Percentiles rank a stretch among this genome's conserved stretches.
These are phyloP conservation scores for Aspergillus uvarum DNA, from an alignment of 2,329 filamentous ascomycete genomes.

Conservation along the genomic window DNA sequence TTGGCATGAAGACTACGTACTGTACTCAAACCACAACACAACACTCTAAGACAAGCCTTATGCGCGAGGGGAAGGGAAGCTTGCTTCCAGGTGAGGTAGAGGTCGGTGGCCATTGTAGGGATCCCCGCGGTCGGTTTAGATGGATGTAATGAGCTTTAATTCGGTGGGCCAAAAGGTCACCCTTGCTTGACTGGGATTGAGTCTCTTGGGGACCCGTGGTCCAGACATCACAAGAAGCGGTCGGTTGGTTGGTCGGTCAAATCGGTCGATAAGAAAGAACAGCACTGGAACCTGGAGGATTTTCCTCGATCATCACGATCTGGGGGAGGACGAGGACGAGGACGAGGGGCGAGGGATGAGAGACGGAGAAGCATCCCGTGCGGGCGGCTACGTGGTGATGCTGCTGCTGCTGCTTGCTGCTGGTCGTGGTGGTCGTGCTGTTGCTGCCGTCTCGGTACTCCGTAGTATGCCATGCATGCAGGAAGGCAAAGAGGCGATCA, in stretches of 20 bases:
- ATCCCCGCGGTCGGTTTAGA: too few relatives aligned
- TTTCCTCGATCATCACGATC: background rate
- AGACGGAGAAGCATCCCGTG: background rate
- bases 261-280: background rate
- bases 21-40: background rate
- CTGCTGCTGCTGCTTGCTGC: background rate
- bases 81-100: background rate
- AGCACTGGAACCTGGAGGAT: background rate
- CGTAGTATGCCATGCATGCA: slow-evolving; percentile 12
- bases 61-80: slow-evolving; percentile 10
- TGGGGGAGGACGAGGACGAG: background rate
- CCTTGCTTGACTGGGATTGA: background rate
- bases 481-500: slow-evolving; percentile 1
- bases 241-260: background rate
- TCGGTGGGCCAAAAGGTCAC: background rate
- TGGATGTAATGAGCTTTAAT: background rate
- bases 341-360: background rate
- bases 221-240: background rate
- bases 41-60: slow-evolving; percentile 10
- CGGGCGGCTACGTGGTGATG: slow-evolving; percentile 3
- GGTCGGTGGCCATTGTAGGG: too few relatives aligned
- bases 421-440: background rate
- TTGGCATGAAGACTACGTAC: background rate
- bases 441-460: background rate
- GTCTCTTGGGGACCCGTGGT: background rate